phyloP scores from a whole-genome alignment of 2,329 filamentous ascomycete species.

The Leptographium procerum region DNA sequence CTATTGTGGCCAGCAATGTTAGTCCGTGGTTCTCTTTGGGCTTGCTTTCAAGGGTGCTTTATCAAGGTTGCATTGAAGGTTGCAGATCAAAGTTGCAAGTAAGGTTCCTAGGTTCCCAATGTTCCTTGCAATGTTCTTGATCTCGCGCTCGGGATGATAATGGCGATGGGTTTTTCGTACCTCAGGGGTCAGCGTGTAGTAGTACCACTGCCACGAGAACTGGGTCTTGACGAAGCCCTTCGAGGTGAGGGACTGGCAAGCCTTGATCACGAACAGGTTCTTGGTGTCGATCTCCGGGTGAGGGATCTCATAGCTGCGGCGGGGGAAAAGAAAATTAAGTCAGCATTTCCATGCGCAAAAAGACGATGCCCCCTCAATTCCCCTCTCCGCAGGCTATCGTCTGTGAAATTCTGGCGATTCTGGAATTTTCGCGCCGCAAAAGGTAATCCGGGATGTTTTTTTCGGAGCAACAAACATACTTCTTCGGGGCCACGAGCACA shows the following conservation, averaged over 20 bases:
- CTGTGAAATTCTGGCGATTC: background rate
- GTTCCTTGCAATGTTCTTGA: background rate
- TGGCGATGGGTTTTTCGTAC: slow-evolving; percentile 9
- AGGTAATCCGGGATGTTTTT: background rate
- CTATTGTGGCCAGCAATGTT: slow-evolving; percentile 29
- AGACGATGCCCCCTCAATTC: background rate
- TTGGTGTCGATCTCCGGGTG: slow-evolving; percentile 98
- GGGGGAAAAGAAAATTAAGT: background rate
- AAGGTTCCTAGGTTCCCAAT: too few species aligned
- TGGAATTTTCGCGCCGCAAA: background rate
- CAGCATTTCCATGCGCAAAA: background rate
- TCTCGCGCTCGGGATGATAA: background rate
- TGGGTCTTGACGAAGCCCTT: slow-evolving; percentile 98
- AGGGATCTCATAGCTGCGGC: slow-evolving; percentile 21
- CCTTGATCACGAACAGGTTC: slow-evolving; percentile 99
- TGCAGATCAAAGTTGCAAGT: too few species aligned
- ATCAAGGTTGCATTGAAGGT: too few species aligned
- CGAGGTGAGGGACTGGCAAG: slow-evolving; percentile 93
- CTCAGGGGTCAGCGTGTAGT: slow-evolving; percentile 74
- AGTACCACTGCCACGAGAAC: slow-evolving; percentile 99
- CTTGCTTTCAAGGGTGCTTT: too few species aligned
- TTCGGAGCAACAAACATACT: slow-evolving; percentile 26
- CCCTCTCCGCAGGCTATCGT: background rate
- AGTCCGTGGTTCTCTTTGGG: background rate
- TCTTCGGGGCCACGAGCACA: slow-evolving; percentile 96